These are phyloP conservation scores for Diutina sp. DNA, from an alignment of 1,139 yeast species.

Conservation along the genomic window DNA sequence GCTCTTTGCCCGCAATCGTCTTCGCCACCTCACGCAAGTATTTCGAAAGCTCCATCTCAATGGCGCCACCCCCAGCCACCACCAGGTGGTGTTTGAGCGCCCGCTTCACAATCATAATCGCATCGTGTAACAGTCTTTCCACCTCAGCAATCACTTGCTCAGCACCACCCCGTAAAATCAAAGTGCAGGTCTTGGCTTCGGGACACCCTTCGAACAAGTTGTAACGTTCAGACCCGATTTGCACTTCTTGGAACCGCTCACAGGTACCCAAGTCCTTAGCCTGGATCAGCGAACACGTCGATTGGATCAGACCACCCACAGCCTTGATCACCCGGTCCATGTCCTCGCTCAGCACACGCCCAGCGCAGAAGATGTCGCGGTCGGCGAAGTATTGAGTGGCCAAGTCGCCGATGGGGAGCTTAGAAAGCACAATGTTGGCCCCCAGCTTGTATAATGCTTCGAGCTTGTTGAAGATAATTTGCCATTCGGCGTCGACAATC, in stretches of 20 bases:
- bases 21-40: slow-evolving; percentile 78
- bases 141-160: slow-evolving; percentile 98
- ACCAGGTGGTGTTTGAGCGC: slow-evolving; percentile 77
- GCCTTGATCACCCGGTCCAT: slow-evolving; percentile 89
- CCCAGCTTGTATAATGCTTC: slow-evolving; percentile 77
- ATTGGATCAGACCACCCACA: slow-evolving; percentile 85
- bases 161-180: slow-evolving; percentile 92
- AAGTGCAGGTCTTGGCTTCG: slow-evolving; percentile 83
- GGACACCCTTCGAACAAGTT: slow-evolving; percentile 91
- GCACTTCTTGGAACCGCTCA: slow-evolving; percentile 77
- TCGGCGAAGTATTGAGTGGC: slow-evolving; percentile 98
- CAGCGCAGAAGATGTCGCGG: slow-evolving; percentile 93
- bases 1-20: slow-evolving; percentile 91
- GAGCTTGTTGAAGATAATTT: slow-evolving; percentile 76
- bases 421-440: slow-evolving; percentile 85
- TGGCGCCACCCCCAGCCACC: slow-evolving; percentile 99
- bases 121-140: slow-evolving; percentile 94
- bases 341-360: slow-evolving; percentile 81
- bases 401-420: slow-evolving; percentile 93
- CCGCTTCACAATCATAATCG: slow-evolving; percentile 95
- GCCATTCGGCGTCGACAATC: slow-evolving; percentile 98
- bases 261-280: slow-evolving; percentile 77
- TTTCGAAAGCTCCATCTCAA: slow-evolving; percentile 92
- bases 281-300: slow-evolving; percentile 70
- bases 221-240: slow-evolving; percentile 91